phyloP scores from a whole-genome alignment of 2,329 filamentous ascomycete species.

The Colletotrichum sp. region DNA sequence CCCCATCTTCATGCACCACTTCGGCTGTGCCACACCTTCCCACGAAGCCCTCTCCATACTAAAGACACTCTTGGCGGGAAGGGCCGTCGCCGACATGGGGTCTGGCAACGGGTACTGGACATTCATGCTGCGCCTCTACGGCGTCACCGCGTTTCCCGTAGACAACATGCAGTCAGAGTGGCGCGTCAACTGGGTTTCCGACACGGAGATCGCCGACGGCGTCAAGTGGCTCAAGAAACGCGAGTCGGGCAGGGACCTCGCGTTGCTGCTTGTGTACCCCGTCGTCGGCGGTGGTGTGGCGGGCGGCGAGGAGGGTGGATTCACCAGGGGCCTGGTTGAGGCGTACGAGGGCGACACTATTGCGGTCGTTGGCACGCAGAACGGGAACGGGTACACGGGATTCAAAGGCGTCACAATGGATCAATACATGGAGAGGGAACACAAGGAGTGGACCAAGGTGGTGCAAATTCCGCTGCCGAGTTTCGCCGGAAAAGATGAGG shows the following conservation, averaged over 20 bases:
- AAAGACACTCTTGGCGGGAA: constrained; percentile 56
- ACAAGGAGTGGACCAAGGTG: constrained; percentile 61
- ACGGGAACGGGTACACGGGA: constrained; percentile 75
- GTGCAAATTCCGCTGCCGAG: constrained; percentile 73
- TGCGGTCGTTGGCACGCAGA: constrained; percentile 78
- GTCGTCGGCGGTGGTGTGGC: constrained; percentile 69
- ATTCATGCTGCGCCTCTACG: constrained; percentile 68
- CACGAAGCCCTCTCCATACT: constrained; percentile 70
- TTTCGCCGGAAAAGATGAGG: constrained; percentile 80
- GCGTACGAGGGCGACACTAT: constrained; percentile 69
- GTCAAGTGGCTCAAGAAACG: constrained; percentile 59
- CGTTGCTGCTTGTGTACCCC: constrained; percentile 76
- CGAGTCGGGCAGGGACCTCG: constrained; percentile 54
- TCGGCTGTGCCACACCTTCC: constrained; percentile 73
- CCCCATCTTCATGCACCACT: constrained; percentile 79
- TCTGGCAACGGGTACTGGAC: constrained; percentile 80
- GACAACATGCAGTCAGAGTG: constrained; percentile 74
- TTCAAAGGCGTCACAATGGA: constrained; percentile 69
- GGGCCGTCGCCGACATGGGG: constrained; percentile 68
- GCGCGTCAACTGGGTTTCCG: constrained; percentile 70
- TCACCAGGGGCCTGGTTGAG: constrained; percentile 66
- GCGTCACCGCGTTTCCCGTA: constrained; percentile 60
- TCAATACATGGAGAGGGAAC: constrained; percentile 67
- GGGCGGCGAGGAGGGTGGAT: constrained; percentile 66
- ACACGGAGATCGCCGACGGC: constrained; percentile 69